phyloP scores from a whole-genome alignment of 1,284 basidiomycete species.

The Ceratobasidium sp. region DNA sequence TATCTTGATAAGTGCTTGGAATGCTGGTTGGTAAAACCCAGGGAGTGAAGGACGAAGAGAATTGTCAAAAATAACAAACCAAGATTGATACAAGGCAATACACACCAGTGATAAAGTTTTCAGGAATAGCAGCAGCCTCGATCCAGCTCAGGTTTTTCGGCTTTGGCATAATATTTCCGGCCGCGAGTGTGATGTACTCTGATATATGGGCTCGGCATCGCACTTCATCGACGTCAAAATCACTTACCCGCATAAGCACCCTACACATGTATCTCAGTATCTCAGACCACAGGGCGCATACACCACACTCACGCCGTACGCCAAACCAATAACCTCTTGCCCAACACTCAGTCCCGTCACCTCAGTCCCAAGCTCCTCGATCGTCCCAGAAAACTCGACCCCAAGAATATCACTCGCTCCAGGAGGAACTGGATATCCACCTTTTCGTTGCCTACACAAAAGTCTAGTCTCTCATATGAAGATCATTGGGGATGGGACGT shows the following conservation, averaged over 20 bases:
- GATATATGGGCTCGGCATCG: constrained; percentile 63
- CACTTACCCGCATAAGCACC: constrained; percentile 64
- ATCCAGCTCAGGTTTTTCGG: constrained; percentile 78
- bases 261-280: constrained; percentile 43
- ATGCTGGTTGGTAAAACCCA: constrained; percentile 60
- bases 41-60: not conserved
- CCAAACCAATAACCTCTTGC: constrained; percentile 88
- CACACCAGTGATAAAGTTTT: constrained; percentile 84
- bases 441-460: constrained; percentile 54
- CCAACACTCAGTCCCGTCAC: constrained; percentile 70
- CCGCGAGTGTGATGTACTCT: constrained; percentile 78
- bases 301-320: constrained; percentile 61
- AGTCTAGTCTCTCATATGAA: not conserved
- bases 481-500: constrained; percentile 47
- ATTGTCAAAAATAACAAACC: not conserved
- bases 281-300: not conserved
- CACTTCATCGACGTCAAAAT: constrained; percentile 51
- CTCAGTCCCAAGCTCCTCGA: constrained; percentile 66
- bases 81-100: constrained; percentile 35
- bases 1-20: constrained; percentile 78
- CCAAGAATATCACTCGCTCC: constrained; percentile 83
- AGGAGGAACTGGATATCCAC: constrained; percentile 79
- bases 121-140: constrained; percentile 85
- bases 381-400: constrained; percentile 86
- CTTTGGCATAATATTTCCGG: constrained; percentile 78